Evolutionary conservation across 345 rosid species (phyloP).

Genomic region (Euphorbia lathyris): DNA sequence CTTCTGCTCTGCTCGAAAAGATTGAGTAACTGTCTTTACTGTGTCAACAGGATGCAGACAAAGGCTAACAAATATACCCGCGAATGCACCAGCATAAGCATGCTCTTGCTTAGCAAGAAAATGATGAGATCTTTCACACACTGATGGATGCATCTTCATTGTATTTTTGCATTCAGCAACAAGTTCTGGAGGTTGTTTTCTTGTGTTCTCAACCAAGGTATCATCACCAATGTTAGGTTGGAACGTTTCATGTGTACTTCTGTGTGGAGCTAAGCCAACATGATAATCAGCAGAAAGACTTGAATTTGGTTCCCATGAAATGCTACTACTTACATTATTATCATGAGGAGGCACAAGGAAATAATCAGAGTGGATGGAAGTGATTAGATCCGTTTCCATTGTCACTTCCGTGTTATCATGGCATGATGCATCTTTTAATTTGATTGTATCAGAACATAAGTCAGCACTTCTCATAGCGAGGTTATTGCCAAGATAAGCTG

Average conservation of each 20-base stretch:
- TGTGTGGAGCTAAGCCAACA: constrained; percentile 35
- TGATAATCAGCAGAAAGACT: constrained; percentile 32
- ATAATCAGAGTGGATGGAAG: constrained; percentile 41
- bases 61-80: constrained; percentile 79
- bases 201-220: constrained; percentile 27
- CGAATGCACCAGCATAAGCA: constrained; percentile 92
- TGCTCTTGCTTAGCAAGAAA: constrained; percentile 65
- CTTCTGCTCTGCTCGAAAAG: constrained; percentile 65
- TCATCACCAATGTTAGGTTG: constrained; percentile 16
- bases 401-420: constrained; percentile 11
- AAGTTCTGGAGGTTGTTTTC: constrained; percentile 19
- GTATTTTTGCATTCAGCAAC: constrained; percentile 18
- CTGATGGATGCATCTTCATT: constrained; percentile 22
- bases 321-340: constrained; percentile 26
- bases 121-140: constrained; percentile 33
- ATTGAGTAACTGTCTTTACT: constrained; percentile 72
- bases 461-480: constrained; percentile 19
- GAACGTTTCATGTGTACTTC: constrained; percentile 16
- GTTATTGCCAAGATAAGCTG: constrained; percentile 23
- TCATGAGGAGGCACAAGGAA: constrained; percentile 35
- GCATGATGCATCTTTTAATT: constrained; percentile 31
- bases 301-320: constrained; percentile 29
- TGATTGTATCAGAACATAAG: constrained; percentile 14
- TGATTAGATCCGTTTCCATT: constrained; percentile 19
- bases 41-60: constrained; percentile 95